Percentiles rank a stretch among this genome's conserved stretches.
Evolutionary conservation across 2,329 filamentous ascomycete species (phyloP).

Genomic region (Aureobasidium sp.): DNA sequence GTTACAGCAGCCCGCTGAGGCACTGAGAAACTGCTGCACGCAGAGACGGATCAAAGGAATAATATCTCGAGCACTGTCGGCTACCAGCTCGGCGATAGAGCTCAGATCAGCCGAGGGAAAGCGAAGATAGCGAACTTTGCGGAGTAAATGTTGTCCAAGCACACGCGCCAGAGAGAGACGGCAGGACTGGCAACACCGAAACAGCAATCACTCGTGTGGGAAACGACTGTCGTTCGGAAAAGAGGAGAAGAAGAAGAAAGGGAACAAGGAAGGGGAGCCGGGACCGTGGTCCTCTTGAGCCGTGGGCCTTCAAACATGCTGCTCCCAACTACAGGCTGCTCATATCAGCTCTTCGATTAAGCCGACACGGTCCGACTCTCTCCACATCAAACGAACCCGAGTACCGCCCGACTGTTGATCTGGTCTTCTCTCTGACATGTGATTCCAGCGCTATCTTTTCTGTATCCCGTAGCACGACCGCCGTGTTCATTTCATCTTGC

Average conservation of each 20-base stretch:
- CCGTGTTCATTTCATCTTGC: neutral
- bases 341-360: neutral
- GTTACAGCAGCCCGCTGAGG: neutral
- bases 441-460: neutral
- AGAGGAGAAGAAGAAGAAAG: neutral
- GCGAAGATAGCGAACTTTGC: constrained; percentile 10
- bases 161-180: neutral
- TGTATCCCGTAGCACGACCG: neutral
- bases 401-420: constrained; percentile 2
- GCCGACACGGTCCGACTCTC: constrained; percentile 6
- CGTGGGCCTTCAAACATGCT: constrained; percentile 3
- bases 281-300: constrained; percentile 2
- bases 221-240: neutral
- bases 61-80: constrained; percentile 1
- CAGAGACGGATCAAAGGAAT: constrained; percentile 11
- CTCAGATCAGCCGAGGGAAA: constrained; percentile 13
- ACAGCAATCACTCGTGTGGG: neutral
- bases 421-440: neutral
- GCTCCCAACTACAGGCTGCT: constrained; percentile 1
- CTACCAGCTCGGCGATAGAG: constrained; percentile 13
- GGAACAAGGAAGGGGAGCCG: neutral
- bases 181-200: neutral
- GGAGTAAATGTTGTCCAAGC: constrained; percentile 6
- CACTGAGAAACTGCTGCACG: neutral
- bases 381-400: constrained; percentile 8